A percentile compares a stretch with the other conserved stretches of the same genome.
Evolutionary conservation across 306 rosid species (phyloP).

Genomic region (Cucurbita ficifolia): DNA sequence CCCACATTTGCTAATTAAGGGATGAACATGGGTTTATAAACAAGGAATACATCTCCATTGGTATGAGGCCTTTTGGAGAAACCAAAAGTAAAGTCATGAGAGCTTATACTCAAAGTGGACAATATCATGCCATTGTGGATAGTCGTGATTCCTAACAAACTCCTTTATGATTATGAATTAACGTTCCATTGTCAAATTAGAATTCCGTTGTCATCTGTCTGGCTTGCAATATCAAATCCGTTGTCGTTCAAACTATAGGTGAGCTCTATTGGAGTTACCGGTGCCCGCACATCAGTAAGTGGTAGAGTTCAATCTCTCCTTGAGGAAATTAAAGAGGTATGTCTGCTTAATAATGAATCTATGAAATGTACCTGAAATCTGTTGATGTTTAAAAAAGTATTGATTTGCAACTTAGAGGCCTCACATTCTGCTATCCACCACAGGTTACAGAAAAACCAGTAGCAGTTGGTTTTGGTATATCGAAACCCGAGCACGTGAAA

Average conservation of each 20-base stretch:
- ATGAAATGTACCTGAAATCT: background rate
- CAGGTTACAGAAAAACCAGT: slow-evolving; percentile 72
- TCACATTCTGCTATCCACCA: background rate
- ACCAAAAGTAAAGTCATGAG: no score
- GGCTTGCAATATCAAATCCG: background rate
- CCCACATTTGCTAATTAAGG: no score
- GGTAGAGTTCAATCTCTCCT: slow-evolving; percentile 44
- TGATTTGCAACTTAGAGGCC: background rate
- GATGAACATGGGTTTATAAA: no score
- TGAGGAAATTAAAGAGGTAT: slow-evolving; percentile 65
- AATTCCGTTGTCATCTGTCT: background rate
- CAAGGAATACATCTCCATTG: no score
- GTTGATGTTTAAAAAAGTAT: background rate
- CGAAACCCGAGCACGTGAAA: slow-evolving; percentile 70
- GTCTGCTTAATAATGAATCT: slow-evolving; percentile 7
- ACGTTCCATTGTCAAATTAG: background rate
- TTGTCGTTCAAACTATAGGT: slow-evolving; percentile 28
- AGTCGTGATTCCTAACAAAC: no score
- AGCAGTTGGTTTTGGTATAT: slow-evolving; percentile 93
- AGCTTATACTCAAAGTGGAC: no score
- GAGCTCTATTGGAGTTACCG: slow-evolving; percentile 82
- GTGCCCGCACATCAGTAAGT: slow-evolving; percentile 70
- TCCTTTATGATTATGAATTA: background rate
- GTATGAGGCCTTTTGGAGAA: no score
- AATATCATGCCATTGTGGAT: no score